Evolutionary conservation across 148 eudicot genomes (phyloP).

Genomic region (Silene uniflora): DNA sequence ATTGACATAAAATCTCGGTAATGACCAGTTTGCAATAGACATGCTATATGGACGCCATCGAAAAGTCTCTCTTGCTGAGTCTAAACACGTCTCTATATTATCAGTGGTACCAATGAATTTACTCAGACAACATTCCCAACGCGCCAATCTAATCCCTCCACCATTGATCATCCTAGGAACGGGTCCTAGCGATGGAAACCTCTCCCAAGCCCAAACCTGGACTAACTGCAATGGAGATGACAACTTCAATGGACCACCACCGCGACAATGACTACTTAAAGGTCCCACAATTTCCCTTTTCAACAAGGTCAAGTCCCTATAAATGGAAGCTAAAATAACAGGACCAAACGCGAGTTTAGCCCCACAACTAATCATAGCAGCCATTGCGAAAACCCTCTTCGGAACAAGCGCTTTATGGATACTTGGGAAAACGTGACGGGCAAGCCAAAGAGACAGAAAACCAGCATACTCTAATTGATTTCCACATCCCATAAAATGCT

Average conservation of each 20-base stretch:
- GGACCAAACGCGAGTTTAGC: conserved; percentile 25
- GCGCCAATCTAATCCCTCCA: neutral
- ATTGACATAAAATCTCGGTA: neutral
- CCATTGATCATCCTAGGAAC: too few species aligned
- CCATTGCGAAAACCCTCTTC: conserved; percentile 21
- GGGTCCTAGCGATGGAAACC: too few species aligned
- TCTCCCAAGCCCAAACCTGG: too few species aligned
- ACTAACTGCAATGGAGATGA: conserved; percentile 36
- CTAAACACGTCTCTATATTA: neutral
- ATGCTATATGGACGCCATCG: neutral
- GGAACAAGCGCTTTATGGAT: neutral
- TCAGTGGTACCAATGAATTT: neutral
- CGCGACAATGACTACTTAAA: neutral
- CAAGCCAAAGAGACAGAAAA: conserved; percentile 37
- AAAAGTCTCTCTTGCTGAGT: neutral
- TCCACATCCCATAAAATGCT: too few species aligned
- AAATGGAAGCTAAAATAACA: conserved; percentile 33
- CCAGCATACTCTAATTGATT: too few species aligned
- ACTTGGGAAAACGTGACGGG: conserved; percentile 24
- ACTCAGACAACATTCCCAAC: neutral
- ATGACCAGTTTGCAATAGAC: neutral
- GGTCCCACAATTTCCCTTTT: neutral
- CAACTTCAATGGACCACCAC: neutral
- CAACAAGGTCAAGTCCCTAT: conserved; percentile 31
- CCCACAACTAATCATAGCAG: conserved; percentile 31